Evolutionary conservation across 805 yeast genomes (phyloP).

Genomic region (Kodamaea lidongshanica): DNA sequence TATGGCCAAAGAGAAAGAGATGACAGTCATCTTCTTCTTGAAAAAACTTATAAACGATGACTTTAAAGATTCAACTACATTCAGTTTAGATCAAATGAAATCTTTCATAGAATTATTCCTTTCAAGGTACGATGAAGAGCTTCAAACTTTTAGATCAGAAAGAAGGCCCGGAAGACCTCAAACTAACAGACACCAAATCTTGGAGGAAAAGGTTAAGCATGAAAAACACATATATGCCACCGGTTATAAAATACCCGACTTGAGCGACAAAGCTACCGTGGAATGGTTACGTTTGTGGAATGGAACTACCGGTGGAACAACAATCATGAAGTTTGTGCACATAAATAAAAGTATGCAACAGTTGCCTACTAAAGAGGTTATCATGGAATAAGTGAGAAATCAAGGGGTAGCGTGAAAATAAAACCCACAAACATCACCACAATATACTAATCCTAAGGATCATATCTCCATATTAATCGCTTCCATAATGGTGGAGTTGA

Average conservation of each 20-base stretch:
- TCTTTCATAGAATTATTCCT: constrained; percentile 57
- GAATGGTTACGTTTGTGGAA: constrained; percentile 65
- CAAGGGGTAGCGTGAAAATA: too few species aligned
- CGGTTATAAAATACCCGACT: constrained; percentile 70
- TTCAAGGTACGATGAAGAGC: constrained; percentile 68
- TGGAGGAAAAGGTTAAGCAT: constrained; percentile 55
- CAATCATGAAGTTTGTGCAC: constrained; percentile 48
- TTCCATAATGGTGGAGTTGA: background rate
- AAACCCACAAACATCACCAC: too few species aligned
- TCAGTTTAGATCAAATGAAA: constrained; percentile 54
- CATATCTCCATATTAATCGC: background rate
- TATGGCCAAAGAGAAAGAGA: constrained; percentile 56
- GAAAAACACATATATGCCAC: constrained; percentile 59
- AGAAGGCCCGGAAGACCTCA: constrained; percentile 90
- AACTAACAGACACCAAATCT: constrained; percentile 56
- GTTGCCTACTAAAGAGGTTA: constrained; percentile 16
- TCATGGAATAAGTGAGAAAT: too few species aligned
- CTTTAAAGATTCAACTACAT: constrained; percentile 32
- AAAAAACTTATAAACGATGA: constrained; percentile 44
- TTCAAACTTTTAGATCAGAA: constrained; percentile 50
- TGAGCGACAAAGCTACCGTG: constrained; percentile 56
- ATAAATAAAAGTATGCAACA: constrained; percentile 25
- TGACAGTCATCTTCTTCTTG: constrained; percentile 51
- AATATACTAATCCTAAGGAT: background rate
- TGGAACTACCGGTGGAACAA: constrained; percentile 73